These are phyloP conservation scores for Boletus edulis DNA, from an alignment of 768 basidiomycete genomes.

Conservation along the genomic window DNA sequence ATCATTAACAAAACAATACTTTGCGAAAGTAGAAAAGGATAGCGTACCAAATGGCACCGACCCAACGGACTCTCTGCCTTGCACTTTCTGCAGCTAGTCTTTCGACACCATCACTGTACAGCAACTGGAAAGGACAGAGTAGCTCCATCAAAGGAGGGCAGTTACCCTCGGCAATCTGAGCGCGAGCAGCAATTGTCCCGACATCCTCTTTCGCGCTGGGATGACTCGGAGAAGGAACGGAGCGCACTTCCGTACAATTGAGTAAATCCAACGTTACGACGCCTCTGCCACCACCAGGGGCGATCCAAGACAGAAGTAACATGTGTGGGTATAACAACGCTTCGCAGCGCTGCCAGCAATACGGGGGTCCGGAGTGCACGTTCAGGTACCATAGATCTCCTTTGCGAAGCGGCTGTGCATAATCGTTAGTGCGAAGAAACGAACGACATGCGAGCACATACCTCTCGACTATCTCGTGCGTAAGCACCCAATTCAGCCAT, in stretches of 20 bases:
- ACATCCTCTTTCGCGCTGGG: slow-evolving; percentile 82
- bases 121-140: slow-evolving; percentile 86
- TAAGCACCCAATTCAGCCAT: slow-evolving; percentile 45
- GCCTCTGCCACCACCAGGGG: slow-evolving; percentile 77
- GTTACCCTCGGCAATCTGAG: slow-evolving; percentile 49
- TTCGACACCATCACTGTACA: slow-evolving; percentile 89
- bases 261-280: slow-evolving; percentile 84
- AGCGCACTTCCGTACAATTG: slow-evolving; percentile 84
- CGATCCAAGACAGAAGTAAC: slow-evolving; percentile 84
- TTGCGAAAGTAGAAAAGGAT: neutral
- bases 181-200: slow-evolving; percentile 76
- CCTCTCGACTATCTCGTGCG: slow-evolving; percentile 42
- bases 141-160: slow-evolving; percentile 58
- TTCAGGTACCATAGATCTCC: slow-evolving; percentile 91
- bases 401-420: slow-evolving; percentile 74
- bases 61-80: slow-evolving; percentile 86
- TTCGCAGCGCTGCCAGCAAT: slow-evolving; percentile 78
- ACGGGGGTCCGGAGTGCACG: slow-evolving; percentile 79
- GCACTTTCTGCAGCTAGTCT: slow-evolving; percentile 86
- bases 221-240: slow-evolving; percentile 78
- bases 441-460: slow-evolving; percentile 20
- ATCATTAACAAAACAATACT: neutral
- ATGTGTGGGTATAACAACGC: slow-evolving; percentile 81
- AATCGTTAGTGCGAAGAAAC: slow-evolving; percentile 8
- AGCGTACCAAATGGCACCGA: slow-evolving; percentile 81